Conservation (phyloP, 2,329 filamentous ascomycete species). For the Cladophialophora yegresii region DNA sequence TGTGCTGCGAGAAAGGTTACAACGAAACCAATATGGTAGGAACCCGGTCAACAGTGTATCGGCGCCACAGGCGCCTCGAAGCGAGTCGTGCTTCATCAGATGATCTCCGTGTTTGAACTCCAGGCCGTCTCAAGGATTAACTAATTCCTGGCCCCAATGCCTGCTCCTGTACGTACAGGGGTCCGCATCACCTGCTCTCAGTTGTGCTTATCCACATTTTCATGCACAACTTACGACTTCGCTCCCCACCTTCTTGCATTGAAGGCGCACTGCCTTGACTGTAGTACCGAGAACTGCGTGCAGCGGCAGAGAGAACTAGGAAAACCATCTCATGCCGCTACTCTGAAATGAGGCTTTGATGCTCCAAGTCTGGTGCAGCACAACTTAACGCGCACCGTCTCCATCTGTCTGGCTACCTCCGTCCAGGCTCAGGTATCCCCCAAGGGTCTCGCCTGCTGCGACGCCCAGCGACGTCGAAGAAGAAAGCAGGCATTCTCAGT, state of each 20-base stretch:
- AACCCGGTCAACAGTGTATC: not conserved
- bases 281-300: not conserved
- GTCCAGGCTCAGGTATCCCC: not conserved
- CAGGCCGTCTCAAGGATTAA: slow-evolving; percentile 9
- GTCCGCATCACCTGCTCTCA: not conserved
- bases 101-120: slow-evolving; percentile 17
- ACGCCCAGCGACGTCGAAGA: slow-evolving; percentile 7
- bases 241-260: slow-evolving; percentile 12
- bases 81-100: slow-evolving; percentile 19
- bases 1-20: not conserved
- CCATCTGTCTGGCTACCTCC: not conserved
- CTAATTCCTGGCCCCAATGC: slow-evolving; percentile 1
- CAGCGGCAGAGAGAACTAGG: slow-evolving; percentile 8
- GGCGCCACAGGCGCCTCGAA: slow-evolving; percentile 3
- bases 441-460: slow-evolving; percentile 15
- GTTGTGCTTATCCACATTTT: not conserved
- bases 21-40: not conserved
- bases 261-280: not conserved
- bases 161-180: not conserved
- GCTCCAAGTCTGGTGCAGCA: slow-evolving; percentile 4
- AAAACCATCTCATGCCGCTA: slow-evolving; percentile 13
- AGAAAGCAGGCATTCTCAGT: not conserved
- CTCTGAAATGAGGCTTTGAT: not conserved
- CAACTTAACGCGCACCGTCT: not conserved
- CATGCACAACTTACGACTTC: slow-evolving; percentile 5